Percentiles rank a stretch among this genome's conserved stretches.
Conservation (phyloP, 352 stramenopile species). For the Phytophthora parvispora region DNA sequence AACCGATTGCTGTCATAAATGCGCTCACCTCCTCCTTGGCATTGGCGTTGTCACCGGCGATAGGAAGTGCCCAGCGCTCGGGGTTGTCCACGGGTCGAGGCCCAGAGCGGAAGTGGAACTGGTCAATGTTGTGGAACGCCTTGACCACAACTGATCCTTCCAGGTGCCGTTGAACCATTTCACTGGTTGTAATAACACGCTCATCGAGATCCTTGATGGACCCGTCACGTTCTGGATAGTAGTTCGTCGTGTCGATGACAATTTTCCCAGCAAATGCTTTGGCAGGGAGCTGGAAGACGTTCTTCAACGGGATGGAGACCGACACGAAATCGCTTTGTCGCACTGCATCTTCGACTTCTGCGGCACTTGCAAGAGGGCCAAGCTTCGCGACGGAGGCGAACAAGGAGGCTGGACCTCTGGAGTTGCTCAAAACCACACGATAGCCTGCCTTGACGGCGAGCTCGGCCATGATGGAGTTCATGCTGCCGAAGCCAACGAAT, state of each 20-base stretch:
- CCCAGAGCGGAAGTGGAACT: conserved; percentile 17
- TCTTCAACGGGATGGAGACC: conserved; percentile 14
- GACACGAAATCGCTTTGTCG: conserved; percentile 14
- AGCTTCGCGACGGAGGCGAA: conserved; percentile 4
- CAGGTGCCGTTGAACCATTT: conserved; percentile 6
- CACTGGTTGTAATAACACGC: background rate
- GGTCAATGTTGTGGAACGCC: conserved; percentile 14
- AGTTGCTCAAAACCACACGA: conserved; percentile 20
- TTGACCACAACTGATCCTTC: conserved; percentile 6
- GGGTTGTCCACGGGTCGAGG: conserved; percentile 7
- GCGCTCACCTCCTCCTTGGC: conserved; percentile 5
- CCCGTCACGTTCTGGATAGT: conserved; percentile 9
- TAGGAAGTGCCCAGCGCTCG: conserved; percentile 9
- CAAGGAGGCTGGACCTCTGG: conserved; percentile 3
- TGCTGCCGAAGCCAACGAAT: conserved; percentile 10
- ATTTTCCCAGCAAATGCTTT: conserved; percentile 13
- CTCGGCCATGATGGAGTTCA: background rate
- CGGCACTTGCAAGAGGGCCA: background rate
- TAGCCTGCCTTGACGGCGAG: conserved; percentile 15
- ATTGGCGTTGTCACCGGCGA: conserved; percentile 6
- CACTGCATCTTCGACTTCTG: conserved; percentile 11
- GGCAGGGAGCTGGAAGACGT: background rate
- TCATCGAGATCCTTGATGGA: conserved; percentile 6
- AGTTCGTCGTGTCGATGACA: conserved; percentile 18
- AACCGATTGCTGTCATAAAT: conserved; percentile 12